Conservation (phyloP, 495 filamentous ascomycete species). For the Annulohypoxylon maeteangense region DNA sequence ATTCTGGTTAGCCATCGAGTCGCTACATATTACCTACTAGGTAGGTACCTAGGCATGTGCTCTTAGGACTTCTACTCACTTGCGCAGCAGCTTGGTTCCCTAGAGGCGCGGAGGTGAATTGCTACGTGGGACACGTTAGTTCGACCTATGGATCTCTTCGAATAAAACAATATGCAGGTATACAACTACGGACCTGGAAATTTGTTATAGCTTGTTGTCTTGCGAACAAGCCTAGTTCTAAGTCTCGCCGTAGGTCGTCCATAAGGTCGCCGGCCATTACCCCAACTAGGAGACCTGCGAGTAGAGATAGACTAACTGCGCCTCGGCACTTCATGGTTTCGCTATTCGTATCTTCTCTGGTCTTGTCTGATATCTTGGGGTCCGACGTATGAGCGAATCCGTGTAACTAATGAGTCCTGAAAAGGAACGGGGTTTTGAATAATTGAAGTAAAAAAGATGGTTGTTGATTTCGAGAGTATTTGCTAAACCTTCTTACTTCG, state of each 20-base stretch:
- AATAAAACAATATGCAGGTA: not conserved
- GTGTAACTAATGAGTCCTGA: not conserved
- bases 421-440: not conserved
- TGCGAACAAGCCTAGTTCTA: slow-evolving; percentile 36
- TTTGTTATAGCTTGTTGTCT: slow-evolving; percentile 26
- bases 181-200: slow-evolving; percentile 28
- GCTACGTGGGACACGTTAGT: slow-evolving; percentile 17
- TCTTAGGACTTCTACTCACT: slow-evolving; percentile 6
- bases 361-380: not conserved
- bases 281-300: slow-evolving; percentile 30
- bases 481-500: not conserved
- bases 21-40: not conserved
- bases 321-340: slow-evolving; percentile 32
- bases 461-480: not conserved
- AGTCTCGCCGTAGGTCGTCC: slow-evolving; percentile 38
- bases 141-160: not conserved
- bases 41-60: not conserved
- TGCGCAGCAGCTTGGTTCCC: slow-evolving; percentile 20
- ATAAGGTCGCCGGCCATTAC: slow-evolving; percentile 29
- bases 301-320: slow-evolving; percentile 27
- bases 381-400: not conserved
- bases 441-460: not conserved
- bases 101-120: slow-evolving; percentile 15
- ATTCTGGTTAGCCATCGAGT: not conserved
- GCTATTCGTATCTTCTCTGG: slow-evolving; percentile 1